These are phyloP conservation scores for Oidiodendron maius DNA, from an alignment of 495 filamentous ascomycete species.

Conservation along the genomic window DNA sequence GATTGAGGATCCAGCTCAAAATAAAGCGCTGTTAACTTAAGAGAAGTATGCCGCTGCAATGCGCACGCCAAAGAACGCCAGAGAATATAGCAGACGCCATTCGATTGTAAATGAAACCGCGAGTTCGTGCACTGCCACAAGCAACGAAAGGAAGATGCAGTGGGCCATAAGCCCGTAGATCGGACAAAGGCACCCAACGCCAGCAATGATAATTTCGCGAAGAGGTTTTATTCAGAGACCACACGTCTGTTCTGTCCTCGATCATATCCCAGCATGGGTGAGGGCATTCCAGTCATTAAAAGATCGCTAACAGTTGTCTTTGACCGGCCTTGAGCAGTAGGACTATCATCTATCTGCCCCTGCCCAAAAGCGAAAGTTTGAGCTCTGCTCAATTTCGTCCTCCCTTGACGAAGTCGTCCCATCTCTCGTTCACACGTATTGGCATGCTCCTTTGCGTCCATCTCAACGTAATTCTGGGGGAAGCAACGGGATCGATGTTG, in stretches of 20 bases:
- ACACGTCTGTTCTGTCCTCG: constrained; percentile 60
- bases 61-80: constrained; percentile 21
- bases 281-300: constrained; percentile 39
- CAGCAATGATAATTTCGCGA: constrained; percentile 13
- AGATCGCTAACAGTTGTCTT: constrained; percentile 37
- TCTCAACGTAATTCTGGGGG: constrained; percentile 93
- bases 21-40: constrained; percentile 14
- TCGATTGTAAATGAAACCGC: constrained; percentile 12
- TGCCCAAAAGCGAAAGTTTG: constrained; percentile 92
- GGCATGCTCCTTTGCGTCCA: constrained; percentile 84
- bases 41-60: constrained; percentile 21
- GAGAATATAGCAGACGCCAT: constrained; percentile 10
- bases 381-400: constrained; percentile 76
- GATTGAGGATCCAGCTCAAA: constrained; percentile 9
- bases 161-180: neutral
- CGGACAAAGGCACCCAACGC: constrained; percentile 18
- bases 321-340: constrained; percentile 57
- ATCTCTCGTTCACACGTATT: constrained; percentile 90
- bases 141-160: constrained; percentile 7
- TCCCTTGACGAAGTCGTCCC: constrained; percentile 71
- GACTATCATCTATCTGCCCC: constrained; percentile 67
- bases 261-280: constrained; percentile 40
- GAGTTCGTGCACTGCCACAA: constrained; percentile 8
- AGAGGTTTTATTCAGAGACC: constrained; percentile 56
- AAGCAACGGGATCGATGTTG: constrained; percentile 73